These are phyloP conservation scores for Ogataea angusta DNA, from an alignment of 805 yeast species.

Conservation along the genomic window DNA sequence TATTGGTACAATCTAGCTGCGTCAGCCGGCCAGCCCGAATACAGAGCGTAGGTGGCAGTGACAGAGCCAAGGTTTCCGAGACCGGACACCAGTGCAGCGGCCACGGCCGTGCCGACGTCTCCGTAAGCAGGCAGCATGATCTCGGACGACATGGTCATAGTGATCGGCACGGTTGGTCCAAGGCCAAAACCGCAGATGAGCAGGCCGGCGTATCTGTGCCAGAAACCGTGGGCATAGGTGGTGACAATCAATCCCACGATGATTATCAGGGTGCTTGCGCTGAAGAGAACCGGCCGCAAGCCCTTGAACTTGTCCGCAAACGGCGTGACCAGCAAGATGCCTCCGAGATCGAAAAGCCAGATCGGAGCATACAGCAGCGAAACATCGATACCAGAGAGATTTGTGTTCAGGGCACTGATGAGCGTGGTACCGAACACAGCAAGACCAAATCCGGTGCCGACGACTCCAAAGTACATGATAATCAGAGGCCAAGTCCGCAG, in stretches of 20 bases:
- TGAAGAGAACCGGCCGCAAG: constrained; percentile 60
- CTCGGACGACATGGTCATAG: constrained; percentile 81
- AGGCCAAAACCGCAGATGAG: constrained; percentile 81
- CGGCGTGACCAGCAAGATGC: constrained; percentile 73
- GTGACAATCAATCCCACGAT: constrained; percentile 73
- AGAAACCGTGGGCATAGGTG: constrained; percentile 67
- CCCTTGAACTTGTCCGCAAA: constrained; percentile 67
- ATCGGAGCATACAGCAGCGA: constrained; percentile 83
- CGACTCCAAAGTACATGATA: constrained; percentile 89
- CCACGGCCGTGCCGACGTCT: constrained; percentile 80
- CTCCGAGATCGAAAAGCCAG: constrained; percentile 81
- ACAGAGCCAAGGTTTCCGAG: constrained; percentile 86
- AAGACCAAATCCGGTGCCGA: constrained; percentile 85
- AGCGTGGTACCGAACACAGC: constrained; percentile 84
- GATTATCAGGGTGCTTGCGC: constrained; percentile 59
- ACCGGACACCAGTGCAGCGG: constrained; percentile 81
- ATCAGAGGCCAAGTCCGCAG: constrained; percentile 74
- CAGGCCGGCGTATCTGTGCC: constrained; percentile 80
- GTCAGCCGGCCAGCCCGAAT: constrained; percentile 86
- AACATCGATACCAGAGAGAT: constrained; percentile 60
- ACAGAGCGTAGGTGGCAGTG: constrained; percentile 79
- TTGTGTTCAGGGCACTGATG: constrained; percentile 61
- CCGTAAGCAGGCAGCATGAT: constrained; percentile 70
- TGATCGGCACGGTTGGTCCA: constrained; percentile 88
- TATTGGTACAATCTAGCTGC: constrained; percentile 54